These are phyloP conservation scores for Extremus antarcticus DNA, from an alignment of 495 filamentous ascomycete genomes.

Conservation along the genomic window DNA sequence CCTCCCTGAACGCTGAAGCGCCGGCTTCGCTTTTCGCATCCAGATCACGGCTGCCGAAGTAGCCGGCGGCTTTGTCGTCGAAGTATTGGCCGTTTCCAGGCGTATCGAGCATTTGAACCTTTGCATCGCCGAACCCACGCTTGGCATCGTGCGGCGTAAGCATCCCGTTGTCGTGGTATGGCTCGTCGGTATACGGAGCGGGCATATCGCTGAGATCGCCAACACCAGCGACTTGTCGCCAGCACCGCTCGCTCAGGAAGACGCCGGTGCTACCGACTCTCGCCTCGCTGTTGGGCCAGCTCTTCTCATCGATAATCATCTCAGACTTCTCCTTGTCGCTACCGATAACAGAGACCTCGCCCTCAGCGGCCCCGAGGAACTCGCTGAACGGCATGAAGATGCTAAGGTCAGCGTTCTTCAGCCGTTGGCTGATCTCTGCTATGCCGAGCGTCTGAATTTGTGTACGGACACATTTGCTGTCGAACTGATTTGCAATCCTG, in stretches of 20 bases:
- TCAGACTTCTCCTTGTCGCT: slow-evolving; percentile 91
- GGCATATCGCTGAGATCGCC: slow-evolving; percentile 53
- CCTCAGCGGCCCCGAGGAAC: slow-evolving; percentile 79
- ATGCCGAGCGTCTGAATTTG: slow-evolving; percentile 95
- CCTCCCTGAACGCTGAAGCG: slow-evolving; percentile 72
- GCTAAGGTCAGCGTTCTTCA: slow-evolving; percentile 88
- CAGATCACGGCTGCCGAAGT: slow-evolving; percentile 73
- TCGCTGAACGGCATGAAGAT: slow-evolving; percentile 93
- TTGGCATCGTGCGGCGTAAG: slow-evolving; percentile 36
- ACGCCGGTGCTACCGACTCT: slow-evolving; percentile 84
- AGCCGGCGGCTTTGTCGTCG: slow-evolving; percentile 61
- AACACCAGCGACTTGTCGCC: slow-evolving; percentile 62
- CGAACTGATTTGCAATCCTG: slow-evolving; percentile 95
- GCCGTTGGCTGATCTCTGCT: slow-evolving; percentile 86
- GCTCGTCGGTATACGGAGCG: slow-evolving; percentile 15
- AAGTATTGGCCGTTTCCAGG: slow-evolving; percentile 49
- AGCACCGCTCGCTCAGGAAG: slow-evolving; percentile 90
- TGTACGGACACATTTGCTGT: slow-evolving; percentile 91
- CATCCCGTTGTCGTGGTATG: slow-evolving; percentile 29
- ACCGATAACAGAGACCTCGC: slow-evolving; percentile 71
- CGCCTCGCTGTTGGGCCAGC: slow-evolving; percentile 88
- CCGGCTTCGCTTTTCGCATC: slow-evolving; percentile 86
- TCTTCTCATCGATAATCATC: slow-evolving; percentile 72
- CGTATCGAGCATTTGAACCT: slow-evolving; percentile 55
- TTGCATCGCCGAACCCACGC: slow-evolving; percentile 52